phyloP scores from a whole-genome alignment of 495 filamentous ascomycete genomes.

The Podospora appendiculata region DNA sequence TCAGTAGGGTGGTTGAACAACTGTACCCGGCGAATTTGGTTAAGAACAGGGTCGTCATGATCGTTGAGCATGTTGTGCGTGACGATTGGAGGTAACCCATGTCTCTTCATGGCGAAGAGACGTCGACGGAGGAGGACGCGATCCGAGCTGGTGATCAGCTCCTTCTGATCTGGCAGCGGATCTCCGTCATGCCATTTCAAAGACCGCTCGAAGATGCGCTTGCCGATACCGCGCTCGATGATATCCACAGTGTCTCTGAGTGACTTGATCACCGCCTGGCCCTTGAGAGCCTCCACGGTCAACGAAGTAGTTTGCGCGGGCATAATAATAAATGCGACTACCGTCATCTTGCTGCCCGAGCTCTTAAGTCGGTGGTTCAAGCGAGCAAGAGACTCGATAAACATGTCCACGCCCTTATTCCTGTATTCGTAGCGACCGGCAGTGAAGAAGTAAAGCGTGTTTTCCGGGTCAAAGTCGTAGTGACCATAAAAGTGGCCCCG shows the following conservation, averaged over 20 bases:
- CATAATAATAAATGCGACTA: constrained; percentile 99
- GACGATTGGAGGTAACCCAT: constrained; percentile 84
- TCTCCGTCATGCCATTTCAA: constrained; percentile 92
- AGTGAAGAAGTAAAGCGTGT: constrained; percentile 98
- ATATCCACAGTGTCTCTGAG: constrained; percentile 84
- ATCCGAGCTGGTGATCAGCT: constrained; percentile 83
- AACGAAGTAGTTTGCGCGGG: constrained; percentile 94
- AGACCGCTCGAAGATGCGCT: constrained; percentile 87
- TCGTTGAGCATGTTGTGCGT: constrained; percentile 99
- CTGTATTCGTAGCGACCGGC: constrained; percentile 94
- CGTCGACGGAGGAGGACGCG: constrained; percentile 87
- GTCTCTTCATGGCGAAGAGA: constrained; percentile 91
- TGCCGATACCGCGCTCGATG: constrained; percentile 84
- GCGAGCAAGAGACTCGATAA: constrained; percentile 90
- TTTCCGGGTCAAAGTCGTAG: constrained; percentile 92
- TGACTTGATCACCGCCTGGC: constrained; percentile 95
- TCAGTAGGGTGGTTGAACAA: constrained; percentile 94
- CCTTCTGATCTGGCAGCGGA: constrained; percentile 88
- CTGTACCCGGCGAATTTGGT: constrained; percentile 92
- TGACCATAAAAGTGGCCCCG: constrained; percentile 98
- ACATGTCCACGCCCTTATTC: constrained; percentile 99
- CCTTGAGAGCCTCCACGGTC: constrained; percentile 92
- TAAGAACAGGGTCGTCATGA: constrained; percentile 84
- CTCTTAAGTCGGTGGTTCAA: constrained; percentile 88
- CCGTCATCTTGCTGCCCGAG: constrained; percentile 79